Percentiles rank a stretch among this genome's conserved stretches.
phyloP scores from a whole-genome alignment of 2,329 filamentous ascomycete genomes.

The Talaromyces pinophilus region DNA sequence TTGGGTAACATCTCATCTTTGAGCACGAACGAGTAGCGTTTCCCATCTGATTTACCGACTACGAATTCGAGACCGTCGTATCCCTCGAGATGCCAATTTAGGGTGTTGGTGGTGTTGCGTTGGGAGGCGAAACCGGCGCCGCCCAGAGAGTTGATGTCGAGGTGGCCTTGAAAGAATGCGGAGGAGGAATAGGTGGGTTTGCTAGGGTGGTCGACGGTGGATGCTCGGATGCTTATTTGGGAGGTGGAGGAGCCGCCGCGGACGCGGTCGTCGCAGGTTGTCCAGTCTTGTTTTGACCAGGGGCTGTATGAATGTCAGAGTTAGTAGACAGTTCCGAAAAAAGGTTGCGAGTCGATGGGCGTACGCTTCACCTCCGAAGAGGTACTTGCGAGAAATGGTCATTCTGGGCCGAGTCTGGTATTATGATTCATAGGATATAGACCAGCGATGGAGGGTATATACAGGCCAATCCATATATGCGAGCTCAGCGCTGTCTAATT shows the following conservation, averaged over 20 bases:
- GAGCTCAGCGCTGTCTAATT: background rate
- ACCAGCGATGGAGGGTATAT: background rate
- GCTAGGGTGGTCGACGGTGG: background rate
- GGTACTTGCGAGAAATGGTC: slow-evolving; percentile 10
- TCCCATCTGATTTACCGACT: slow-evolving; percentile 57
- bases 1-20: slow-evolving; percentile 67
- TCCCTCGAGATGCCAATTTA: slow-evolving; percentile 60
- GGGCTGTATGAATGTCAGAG: background rate
- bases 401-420: background rate
- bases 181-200: slow-evolving; percentile 33
- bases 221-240: slow-evolving; percentile 39
- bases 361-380: slow-evolving; percentile 21
- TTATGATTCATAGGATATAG: background rate
- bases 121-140: slow-evolving; percentile 83
- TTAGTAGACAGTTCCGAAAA: background rate
- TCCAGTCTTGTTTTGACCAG: slow-evolving; percentile 56
- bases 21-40: slow-evolving; percentile 71
- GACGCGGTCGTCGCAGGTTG: slow-evolving; percentile 72
- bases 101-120: slow-evolving; percentile 56
- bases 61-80: slow-evolving; percentile 64
- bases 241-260: slow-evolving; percentile 69
- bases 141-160: slow-evolving; percentile 74
- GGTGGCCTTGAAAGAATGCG: slow-evolving; percentile 63
- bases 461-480: background rate
- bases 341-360: background rate